Evolutionary conservation across 2,329 filamentous ascomycete genomes (phyloP), one percentile per base, ranked within the genome.

Genomic region (Hypoxylon sp.): DNA sequence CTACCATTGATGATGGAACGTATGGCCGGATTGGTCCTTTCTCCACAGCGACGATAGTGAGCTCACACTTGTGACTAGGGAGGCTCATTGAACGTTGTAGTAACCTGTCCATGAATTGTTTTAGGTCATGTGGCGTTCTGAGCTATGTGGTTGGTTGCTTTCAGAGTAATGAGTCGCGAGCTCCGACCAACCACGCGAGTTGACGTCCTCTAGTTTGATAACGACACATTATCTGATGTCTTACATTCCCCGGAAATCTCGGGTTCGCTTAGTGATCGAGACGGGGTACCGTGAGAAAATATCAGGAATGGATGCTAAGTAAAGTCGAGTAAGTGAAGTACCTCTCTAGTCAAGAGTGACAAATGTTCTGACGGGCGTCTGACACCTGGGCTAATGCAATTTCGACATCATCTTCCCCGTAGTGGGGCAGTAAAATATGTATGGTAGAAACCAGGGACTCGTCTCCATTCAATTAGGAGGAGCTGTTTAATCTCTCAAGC

Each of bases 61-160:
- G 50, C 60, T 70, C 63, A 65, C 67, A 61, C 58, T 46, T 71
- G 71, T 66, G 57, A 69, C 65, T 68, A 44, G 71, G 70, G 65
- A 71, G 69, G 71, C 68, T 72, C 63, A 63, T 72, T 73, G 69
- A 77, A 77, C 75, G 74, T 76, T 76, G 75, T 76, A 75, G 62
- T 69, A 64, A 69, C 61, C 72, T 74, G 67, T 70, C 65, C 63
- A 70, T 64, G 64, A 69, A 60, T 64, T 64, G 72, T 59, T 69
- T 71, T 68, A 65, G 62, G 72, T 76, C 74, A 76, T 73, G 74
- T 74, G 74, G 71, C 67, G 73, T 57, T 56, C 57, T 53, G 63
- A 31, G 72, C 58, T 51, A 51, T 70, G 57, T 76, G 75, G 72
- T 76, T 76, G 74, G 75, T 71, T 65, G 63, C 69, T 69, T 65